Percentiles rank a stretch among this genome's conserved stretches.
phyloP scores from a whole-genome alignment of 2,329 filamentous ascomycete species.

The Phialophora verrucosa region DNA sequence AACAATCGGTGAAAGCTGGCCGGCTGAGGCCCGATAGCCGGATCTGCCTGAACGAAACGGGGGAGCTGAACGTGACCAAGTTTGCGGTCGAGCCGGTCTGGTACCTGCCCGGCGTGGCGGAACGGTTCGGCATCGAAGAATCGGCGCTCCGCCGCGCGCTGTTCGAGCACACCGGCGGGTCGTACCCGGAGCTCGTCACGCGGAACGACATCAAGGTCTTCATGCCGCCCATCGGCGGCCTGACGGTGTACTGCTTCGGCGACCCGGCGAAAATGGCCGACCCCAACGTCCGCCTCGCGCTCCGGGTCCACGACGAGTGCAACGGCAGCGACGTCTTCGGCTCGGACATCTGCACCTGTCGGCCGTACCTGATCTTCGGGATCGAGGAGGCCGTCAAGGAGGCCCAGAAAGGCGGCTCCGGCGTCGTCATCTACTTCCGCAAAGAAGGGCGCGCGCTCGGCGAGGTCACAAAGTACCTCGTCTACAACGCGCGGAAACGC shows the following conservation, averaged over 20 bases:
- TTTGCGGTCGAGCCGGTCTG: conserved; percentile 94
- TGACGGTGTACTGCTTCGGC: conserved; percentile 97
- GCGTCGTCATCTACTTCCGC: conserved; percentile 97
- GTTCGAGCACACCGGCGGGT: conserved; percentile 95
- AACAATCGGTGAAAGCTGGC: conserved; percentile 81
- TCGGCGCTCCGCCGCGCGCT: conserved; percentile 81
- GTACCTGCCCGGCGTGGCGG: conserved; percentile 86
- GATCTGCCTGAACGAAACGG: conserved; percentile 82
- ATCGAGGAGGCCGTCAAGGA: conserved; percentile 98
- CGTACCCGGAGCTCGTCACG: conserved; percentile 95
- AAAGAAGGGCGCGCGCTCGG: conserved; percentile 95
- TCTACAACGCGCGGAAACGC: conserved; percentile 61
- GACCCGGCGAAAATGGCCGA: conserved; percentile 94
- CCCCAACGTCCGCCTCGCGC: conserved; percentile 76
- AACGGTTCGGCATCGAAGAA: conserved; percentile 94
- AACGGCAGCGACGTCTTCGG: conserved; percentile 98
- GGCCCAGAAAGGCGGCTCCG: conserved; percentile 89
- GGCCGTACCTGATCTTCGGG: conserved; percentile 91
- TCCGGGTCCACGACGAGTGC: conserved; percentile 87
- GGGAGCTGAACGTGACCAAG: conserved; percentile 92
- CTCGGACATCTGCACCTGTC: conserved; percentile 94
- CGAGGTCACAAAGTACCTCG: conserved; percentile 88
- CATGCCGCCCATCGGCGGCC: conserved; percentile 89
- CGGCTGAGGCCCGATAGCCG: conserved; percentile 81
- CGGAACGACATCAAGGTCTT: conserved; percentile 94